These are phyloP conservation scores for Venustampulla echinocandica DNA, from an alignment of 495 filamentous ascomycete species.

Conservation along the genomic window DNA sequence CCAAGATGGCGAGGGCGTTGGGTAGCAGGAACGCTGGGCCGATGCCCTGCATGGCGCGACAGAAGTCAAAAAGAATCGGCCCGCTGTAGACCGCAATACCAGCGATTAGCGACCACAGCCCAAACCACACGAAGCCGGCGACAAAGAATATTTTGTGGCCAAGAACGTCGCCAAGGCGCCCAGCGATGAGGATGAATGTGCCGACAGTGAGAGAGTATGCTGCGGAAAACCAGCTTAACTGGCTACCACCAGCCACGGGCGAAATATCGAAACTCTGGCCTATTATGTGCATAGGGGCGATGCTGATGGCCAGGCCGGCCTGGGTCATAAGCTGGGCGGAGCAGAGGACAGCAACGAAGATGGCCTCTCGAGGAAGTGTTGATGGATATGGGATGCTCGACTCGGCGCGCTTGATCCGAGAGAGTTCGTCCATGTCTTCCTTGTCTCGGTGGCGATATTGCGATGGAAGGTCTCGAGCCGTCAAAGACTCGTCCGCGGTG, in stretches of 20 bases:
- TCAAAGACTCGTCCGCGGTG: too few species aligned
- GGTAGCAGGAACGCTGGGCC: conserved; percentile 54
- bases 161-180: conserved; percentile 55
- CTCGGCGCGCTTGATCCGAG: too few species aligned
- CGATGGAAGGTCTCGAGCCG: too few species aligned
- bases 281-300: conserved; percentile 36
- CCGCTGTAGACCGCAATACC: conserved; percentile 40
- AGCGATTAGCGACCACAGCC: conserved; percentile 49
- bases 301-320: conserved; percentile 28
- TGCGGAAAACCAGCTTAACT: conserved; percentile 40
- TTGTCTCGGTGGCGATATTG: too few species aligned
- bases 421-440: too few species aligned
- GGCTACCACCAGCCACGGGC: conserved; percentile 30
- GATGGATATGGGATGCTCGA: too few species aligned
- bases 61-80: conserved; percentile 47
- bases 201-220: conserved; percentile 51
- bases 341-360: conserved; percentile 17
- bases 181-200: conserved; percentile 55
- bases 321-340: conserved; percentile 29
- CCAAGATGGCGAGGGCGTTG: conserved; percentile 56
- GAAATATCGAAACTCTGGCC: conserved; percentile 36
- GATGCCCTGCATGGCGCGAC: conserved; percentile 52
- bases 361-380: conserved; percentile 5
- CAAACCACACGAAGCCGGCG: conserved; percentile 53
- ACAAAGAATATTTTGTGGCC: conserved; percentile 56